phyloP scores from a whole-genome alignment of 306 rosid species.

The Potentilla sterilis region DNA sequence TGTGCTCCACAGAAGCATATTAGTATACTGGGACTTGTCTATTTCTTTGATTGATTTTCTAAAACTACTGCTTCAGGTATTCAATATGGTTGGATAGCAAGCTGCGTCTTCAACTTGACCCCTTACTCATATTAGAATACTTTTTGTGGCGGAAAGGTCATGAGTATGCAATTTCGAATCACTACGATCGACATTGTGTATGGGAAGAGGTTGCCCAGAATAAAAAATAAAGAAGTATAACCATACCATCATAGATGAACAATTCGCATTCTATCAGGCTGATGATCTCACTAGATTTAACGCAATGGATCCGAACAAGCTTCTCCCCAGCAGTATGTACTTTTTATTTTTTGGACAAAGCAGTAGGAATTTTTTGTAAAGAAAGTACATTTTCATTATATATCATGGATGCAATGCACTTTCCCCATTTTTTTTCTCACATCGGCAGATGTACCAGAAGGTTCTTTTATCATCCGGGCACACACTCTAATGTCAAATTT shows the following conservation, averaged over 20 bases:
- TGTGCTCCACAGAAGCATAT: neutral
- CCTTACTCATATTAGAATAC: constrained; percentile 80
- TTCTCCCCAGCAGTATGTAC: constrained; percentile 80
- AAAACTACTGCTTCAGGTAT: constrained; percentile 53
- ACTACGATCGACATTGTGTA: constrained; percentile 75
- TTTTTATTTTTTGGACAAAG: constrained; percentile 32
- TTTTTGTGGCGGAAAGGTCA: constrained; percentile 87
- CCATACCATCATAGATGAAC: constrained; percentile 66
- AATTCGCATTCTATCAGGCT: constrained; percentile 65
- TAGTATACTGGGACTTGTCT: neutral
- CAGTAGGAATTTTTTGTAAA: constrained; percentile 45
- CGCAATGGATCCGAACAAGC: constrained; percentile 68
- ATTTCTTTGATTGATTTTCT: neutral
- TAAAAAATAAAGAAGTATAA: constrained; percentile 83
- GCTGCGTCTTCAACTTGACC: constrained; percentile 86
- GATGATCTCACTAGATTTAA: constrained; percentile 72
- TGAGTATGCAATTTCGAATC: constrained; percentile 79
- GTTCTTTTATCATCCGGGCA: constrained; percentile 87
- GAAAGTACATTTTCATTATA: constrained; percentile 3
- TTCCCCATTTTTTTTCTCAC: constrained; percentile 6
- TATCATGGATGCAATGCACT: constrained; percentile 9
- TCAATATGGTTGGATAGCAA: constrained; percentile 98
- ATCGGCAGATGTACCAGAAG: constrained; percentile 84
- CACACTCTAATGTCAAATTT: constrained; percentile 97
- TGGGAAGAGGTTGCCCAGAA: constrained; percentile 84